Conservation (phyloP, 2,329 filamentous ascomycete genomes). For the Cladorrhinum sp. region DNA sequence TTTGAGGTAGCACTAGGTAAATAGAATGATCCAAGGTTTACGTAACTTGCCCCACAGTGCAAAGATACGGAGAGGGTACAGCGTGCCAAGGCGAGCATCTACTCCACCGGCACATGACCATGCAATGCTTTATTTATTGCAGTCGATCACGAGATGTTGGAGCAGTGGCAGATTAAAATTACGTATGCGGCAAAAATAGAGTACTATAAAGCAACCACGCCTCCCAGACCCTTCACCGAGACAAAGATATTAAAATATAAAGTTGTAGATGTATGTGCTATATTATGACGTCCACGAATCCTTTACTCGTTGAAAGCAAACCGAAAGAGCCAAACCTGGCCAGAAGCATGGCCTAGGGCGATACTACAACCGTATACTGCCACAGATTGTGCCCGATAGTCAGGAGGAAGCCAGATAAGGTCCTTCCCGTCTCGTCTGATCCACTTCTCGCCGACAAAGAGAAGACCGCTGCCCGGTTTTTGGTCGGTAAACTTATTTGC, state of each 20-base stretch:
- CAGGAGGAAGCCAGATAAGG: slow-evolving; percentile 10
- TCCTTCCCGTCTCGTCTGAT: slow-evolving; percentile 5
- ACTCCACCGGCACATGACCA: too few species aligned
- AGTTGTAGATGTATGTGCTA: neutral
- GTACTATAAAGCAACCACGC: too few species aligned
- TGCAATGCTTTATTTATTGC: too few species aligned
- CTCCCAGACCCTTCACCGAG: slow-evolving; percentile 1
- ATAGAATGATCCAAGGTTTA: neutral
- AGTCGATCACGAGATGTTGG: too few species aligned
- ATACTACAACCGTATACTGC: slow-evolving; percentile 1
- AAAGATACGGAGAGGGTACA: slow-evolving; percentile 2
- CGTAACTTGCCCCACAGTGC: slow-evolving; percentile 7
- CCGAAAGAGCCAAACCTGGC: slow-evolving; percentile 7
- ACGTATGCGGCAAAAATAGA: too few species aligned
- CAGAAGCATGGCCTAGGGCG: slow-evolving; percentile 6
- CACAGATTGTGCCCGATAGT: neutral
- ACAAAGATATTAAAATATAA: slow-evolving; percentile 1
- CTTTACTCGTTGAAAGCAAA: slow-evolving; percentile 3
- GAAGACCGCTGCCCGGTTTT: neutral
- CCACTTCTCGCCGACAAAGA: slow-evolving; percentile 6
- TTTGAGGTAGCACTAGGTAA: neutral
- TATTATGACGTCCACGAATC: neutral
- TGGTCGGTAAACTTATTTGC: neutral
- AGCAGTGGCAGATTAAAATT: too few species aligned
- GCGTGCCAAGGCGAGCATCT: too few species aligned